These are phyloP conservation scores for Microcyclospora pomicola DNA, from an alignment of 2,329 filamentous ascomycete species.

Conservation along the genomic window DNA sequence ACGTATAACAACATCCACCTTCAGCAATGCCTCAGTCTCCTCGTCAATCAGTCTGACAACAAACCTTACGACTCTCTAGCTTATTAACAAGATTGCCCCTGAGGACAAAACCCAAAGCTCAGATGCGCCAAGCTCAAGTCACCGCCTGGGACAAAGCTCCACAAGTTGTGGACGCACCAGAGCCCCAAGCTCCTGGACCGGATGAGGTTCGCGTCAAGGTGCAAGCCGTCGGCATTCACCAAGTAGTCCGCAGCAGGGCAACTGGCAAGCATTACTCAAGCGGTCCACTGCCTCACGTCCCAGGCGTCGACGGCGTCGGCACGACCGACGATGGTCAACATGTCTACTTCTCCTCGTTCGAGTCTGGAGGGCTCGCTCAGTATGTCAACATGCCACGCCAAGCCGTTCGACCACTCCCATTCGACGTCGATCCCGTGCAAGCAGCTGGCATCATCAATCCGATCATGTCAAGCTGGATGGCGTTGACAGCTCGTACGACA, in stretches of 20 bases:
- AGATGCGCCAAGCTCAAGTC: constrained; percentile 29
- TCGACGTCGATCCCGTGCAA: constrained; percentile 33
- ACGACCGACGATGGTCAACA: constrained; percentile 29
- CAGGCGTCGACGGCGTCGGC: constrained; percentile 42
- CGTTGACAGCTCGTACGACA: constrained; percentile 32
- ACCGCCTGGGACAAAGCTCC: constrained; percentile 26
- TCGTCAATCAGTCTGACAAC: too few relatives aligned
- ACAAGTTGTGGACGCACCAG: constrained; percentile 19
- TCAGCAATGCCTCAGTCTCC: too few relatives aligned
- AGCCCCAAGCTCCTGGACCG: constrained; percentile 23
- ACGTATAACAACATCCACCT: too few relatives aligned
- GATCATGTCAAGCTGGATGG: constrained; percentile 45
- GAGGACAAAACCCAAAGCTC: too few relatives aligned
- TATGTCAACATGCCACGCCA: constrained; percentile 34
- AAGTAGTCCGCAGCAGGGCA: constrained; percentile 40
- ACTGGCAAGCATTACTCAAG: constrained; percentile 42
- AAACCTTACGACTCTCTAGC: too few relatives aligned
- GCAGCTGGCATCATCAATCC: constrained; percentile 44
- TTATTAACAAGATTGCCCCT: too few relatives aligned
- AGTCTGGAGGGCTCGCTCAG: constrained; percentile 34
- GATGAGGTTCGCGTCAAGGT: constrained; percentile 38
- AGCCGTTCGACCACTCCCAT: constrained; percentile 30
- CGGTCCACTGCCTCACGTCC: constrained; percentile 35
- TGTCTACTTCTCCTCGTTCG: constrained; percentile 37
- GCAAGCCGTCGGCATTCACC: constrained; percentile 39